Conservation (phyloP, 768 basidiomycete genomes). For the Boletus coccyginus region DNA sequence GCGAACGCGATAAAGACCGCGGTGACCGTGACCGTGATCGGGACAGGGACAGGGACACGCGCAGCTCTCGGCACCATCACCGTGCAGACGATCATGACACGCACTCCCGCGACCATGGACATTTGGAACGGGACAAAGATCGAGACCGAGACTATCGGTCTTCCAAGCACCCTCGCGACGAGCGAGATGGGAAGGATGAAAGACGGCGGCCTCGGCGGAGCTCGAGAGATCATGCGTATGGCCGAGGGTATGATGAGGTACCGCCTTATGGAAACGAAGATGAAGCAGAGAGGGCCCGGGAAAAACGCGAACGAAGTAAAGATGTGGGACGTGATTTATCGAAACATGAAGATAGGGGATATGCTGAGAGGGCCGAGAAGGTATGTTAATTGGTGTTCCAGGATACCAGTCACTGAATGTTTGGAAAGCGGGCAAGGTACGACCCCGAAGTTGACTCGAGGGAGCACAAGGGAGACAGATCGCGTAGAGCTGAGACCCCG, state of each 20-base stretch:
- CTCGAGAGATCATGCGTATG: slow-evolving; percentile 38
- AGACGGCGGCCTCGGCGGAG: slow-evolving; percentile 42
- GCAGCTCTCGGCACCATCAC: slow-evolving; percentile 33
- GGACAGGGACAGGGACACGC: slow-evolving; percentile 42
- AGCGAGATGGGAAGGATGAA: slow-evolving; percentile 54
- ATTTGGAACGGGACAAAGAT: slow-evolving; percentile 35
- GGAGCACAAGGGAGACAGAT: slow-evolving; percentile 38
- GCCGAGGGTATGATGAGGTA: slow-evolving; percentile 50
- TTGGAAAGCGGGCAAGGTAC: slow-evolving; percentile 50
- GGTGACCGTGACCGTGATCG: slow-evolving; percentile 41
- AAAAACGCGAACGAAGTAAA: slow-evolving; percentile 50
- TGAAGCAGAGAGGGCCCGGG: slow-evolving; percentile 33
- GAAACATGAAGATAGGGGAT: slow-evolving; percentile 44
- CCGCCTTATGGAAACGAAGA: slow-evolving; percentile 39
- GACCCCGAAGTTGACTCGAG: slow-evolving; percentile 46
- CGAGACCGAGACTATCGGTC: slow-evolving; percentile 41
- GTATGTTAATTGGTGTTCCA: slow-evolving; percentile 33
- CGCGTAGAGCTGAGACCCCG: slow-evolving; percentile 66
- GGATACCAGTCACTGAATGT: slow-evolving; percentile 9
- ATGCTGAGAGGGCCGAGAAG: slow-evolving; percentile 65
- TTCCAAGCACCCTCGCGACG: slow-evolving; percentile 51
- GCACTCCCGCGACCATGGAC: slow-evolving; percentile 34
- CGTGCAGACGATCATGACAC: slow-evolving; percentile 34
- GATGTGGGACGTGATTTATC: slow-evolving; percentile 33
- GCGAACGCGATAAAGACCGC: slow-evolving; percentile 41